These are phyloP conservation scores for Nitzschia inconspicua DNA, from an alignment of 108 stramenopile species.

Conservation along the genomic window DNA sequence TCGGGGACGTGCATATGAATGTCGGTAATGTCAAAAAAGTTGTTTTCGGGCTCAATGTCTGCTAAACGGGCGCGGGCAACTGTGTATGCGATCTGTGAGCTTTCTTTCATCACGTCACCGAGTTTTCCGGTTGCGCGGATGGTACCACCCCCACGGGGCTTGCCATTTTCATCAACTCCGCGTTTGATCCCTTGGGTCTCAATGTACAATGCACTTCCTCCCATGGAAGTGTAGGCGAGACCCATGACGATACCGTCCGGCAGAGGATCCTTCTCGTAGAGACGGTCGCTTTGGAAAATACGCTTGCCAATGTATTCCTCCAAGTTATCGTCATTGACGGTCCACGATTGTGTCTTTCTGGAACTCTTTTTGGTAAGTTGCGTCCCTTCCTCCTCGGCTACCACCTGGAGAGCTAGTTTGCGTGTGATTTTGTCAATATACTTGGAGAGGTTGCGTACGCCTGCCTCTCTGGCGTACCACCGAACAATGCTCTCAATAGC, in stretches of 20 bases:
- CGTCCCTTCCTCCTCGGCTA: slow-evolving; percentile 82
- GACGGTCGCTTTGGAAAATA: slow-evolving; percentile 85
- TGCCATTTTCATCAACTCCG: slow-evolving; percentile 64
- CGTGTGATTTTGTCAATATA: slow-evolving; percentile 93
- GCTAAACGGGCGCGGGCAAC: slow-evolving; percentile 84
- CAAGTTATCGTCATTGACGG: slow-evolving; percentile 66
- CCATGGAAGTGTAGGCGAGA: slow-evolving; percentile 96
- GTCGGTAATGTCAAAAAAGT: slow-evolving; percentile 78
- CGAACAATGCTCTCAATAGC: slow-evolving; percentile 91
- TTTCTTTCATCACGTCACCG: slow-evolving; percentile 95
- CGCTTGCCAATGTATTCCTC: slow-evolving; percentile 94
- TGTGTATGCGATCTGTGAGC: slow-evolving; percentile 91
- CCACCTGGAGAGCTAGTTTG: slow-evolving; percentile 83
- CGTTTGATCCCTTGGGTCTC: slow-evolving; percentile 91
- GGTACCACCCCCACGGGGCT: slow-evolving; percentile 69
- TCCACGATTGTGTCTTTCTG: slow-evolving; percentile 70
- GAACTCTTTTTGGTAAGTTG: slow-evolving; percentile 69
- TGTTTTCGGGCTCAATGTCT: slow-evolving; percentile 56
- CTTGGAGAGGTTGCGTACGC: slow-evolving; percentile 95
- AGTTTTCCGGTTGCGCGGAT: slow-evolving; percentile 93
- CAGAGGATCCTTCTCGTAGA: slow-evolving; percentile 88
- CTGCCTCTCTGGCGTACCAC: slow-evolving; percentile 97
- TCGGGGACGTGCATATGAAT: slow-evolving; percentile 99
- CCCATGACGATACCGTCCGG: slow-evolving; percentile 98
- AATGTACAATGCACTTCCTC: slow-evolving; percentile 95